Base-by-base conservation (phyloP, 1,284 basidiomycete genomes). In the Cutaneotrichosporon cavernicola region DNA sequence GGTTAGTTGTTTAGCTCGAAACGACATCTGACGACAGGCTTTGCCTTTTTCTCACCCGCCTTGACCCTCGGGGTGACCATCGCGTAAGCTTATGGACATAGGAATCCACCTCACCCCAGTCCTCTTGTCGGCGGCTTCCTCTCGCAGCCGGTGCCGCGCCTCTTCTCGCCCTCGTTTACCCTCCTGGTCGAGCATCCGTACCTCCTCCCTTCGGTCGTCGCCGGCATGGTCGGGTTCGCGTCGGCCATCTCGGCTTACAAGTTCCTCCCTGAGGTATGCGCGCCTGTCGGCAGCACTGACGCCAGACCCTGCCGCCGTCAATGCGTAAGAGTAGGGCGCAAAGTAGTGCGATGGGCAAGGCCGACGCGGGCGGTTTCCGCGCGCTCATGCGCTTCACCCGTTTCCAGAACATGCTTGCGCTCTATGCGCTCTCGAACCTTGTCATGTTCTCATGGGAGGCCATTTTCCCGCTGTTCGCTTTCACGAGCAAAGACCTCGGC, bases 51-150 rank as follows among this genome's bases (percentile, higher is more conserved):
- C 62, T 72, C 73, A 0, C 76, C 76, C 4, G 58, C 76, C 4
- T 57, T 78, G 8, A 72, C 71, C 0, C 56, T 75, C 1, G 76
- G 76, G 11, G 68, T 76, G 30, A 76, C 75, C 16, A 32, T 73
- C 1, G 76, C 71, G 72, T 74, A 51, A 63, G 73, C 69, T 2
- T 36, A 18, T 11, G 36, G 5, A 9, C 31, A 30, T 18, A 21
- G 1, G 22, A 32, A 13, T 43, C 16, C 18, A 9, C n/a, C 60
- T 65, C 4, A 61, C 26, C 11, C 21, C 47, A 75, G 74, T 11
- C 76, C 76, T 5, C 65, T 76, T 0, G 56, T 78, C 30, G 76
- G 76, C n/a, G 76, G 76, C 6, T 72, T 73, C 58, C 62, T 78
- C 13, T 71, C 76, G 4, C 65, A 65, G 4, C 76, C 76, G 2